A percentile compares a stretch with the other conserved stretches of the same genome.
phyloP scores from a whole-genome alignment of 257 asterid species.

The Paraleonurus japonicus region DNA sequence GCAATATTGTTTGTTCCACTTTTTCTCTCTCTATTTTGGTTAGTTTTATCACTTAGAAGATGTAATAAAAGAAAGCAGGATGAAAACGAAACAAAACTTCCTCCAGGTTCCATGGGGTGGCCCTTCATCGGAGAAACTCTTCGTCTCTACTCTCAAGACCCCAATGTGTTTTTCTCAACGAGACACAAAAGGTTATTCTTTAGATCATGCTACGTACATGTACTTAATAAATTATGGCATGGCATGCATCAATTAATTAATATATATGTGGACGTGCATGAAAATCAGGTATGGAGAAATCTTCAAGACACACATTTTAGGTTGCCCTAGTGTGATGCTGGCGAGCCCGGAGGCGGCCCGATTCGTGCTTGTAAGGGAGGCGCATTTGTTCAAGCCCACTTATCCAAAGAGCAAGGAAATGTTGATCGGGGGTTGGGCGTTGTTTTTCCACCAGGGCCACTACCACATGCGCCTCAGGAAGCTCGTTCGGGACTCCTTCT shows the following conservation, averaged over 20 bases:
- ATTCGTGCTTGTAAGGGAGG: slow-evolving; percentile 60
- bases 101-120: slow-evolving; percentile 97
- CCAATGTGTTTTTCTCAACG: slow-evolving; percentile 54
- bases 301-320: slow-evolving; percentile 75
- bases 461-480: slow-evolving; percentile 75
- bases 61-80: slow-evolving; percentile 10
- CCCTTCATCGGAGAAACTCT: slow-evolving; percentile 83
- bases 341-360: slow-evolving; percentile 92
- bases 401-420: slow-evolving; percentile 76
- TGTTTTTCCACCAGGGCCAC: slow-evolving; percentile 80
- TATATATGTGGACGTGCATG: not conserved
- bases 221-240: too few relatives aligned
- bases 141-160: slow-evolving; percentile 76
- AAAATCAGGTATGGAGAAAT: slow-evolving; percentile 74
- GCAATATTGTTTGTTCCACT: slow-evolving; percentile 24
- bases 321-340: slow-evolving; percentile 82
- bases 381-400: slow-evolving; percentile 86
- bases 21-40: slow-evolving; percentile 24
- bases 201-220: too few relatives aligned
- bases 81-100: slow-evolving; percentile 38
- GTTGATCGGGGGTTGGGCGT: slow-evolving; percentile 70
- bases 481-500: slow-evolving; percentile 51
- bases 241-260: too few relatives aligned
- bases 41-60: slow-evolving; percentile 7
- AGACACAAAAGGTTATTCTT: slow-evolving; percentile 51